A percentile compares a stretch with the other conserved stretches of the same genome.
phyloP scores from a whole-genome alignment of 176 grass and related monocot species.

The Puccinellia tenuiflora region DNA sequence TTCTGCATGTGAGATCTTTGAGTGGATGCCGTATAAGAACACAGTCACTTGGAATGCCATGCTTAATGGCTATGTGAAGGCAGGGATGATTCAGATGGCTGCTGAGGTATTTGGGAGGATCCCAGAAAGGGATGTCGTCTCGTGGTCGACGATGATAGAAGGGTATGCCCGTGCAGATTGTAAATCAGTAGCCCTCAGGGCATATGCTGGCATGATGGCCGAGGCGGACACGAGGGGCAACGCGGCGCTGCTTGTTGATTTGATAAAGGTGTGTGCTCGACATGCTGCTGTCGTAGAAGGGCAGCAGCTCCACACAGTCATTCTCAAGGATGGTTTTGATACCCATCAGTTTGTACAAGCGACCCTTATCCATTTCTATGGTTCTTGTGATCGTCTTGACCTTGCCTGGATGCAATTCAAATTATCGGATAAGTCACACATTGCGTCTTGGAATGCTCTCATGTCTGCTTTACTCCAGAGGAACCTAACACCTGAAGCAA shows the following conservation, averaged over 20 bases:
- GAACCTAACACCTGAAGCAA: conserved; percentile 31
- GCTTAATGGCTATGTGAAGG: conserved; percentile 64
- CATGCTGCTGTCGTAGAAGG: conserved; percentile 38
- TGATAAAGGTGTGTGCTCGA: conserved; percentile 41
- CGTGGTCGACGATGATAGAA: conserved; percentile 56
- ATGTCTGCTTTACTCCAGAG: conserved; percentile 36
- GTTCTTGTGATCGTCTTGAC: conserved; percentile 22
- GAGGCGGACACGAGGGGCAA: background rate
- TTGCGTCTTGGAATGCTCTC: conserved; percentile 50
- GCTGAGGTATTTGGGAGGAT: conserved; percentile 36
- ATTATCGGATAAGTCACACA: conserved; percentile 47
- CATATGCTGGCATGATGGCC: conserved; percentile 36
- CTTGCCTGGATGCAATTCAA: conserved; percentile 37
- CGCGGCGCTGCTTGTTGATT: conserved; percentile 41
- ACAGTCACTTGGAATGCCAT: conserved; percentile 59
- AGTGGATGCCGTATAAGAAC: conserved; percentile 35
- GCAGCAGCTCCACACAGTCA: conserved; percentile 46
- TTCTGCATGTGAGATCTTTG: conserved; percentile 33
- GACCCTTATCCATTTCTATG: conserved; percentile 58
- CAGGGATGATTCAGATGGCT: conserved; percentile 39
- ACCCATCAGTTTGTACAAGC: conserved; percentile 50
- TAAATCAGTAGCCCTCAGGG: conserved; percentile 21
- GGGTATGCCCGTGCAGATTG: conserved; percentile 31
- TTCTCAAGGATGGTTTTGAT: conserved; percentile 60
- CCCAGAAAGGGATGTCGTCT: conserved; percentile 41